Percentiles rank a stretch among this genome's conserved stretches.
Evolutionary conservation across 345 rosid genomes (phyloP).

Genomic region (Pistacia vera): DNA sequence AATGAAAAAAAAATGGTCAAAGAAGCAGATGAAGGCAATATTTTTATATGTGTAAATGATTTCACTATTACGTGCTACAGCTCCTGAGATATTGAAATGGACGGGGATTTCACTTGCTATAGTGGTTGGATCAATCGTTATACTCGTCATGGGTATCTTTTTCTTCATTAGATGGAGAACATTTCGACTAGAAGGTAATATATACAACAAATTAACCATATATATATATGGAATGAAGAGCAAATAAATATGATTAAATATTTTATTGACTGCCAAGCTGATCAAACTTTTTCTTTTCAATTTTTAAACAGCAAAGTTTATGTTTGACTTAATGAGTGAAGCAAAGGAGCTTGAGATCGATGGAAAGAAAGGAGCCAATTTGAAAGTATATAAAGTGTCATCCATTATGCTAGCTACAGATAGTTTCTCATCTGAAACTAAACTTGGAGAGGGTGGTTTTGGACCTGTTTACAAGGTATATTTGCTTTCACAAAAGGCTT

Average conservation of each 20-base stretch:
- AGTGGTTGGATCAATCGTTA: neutral
- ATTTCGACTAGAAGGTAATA: neutral
- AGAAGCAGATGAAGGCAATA: no score
- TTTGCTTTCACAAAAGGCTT: no score
- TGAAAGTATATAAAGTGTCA: no score
- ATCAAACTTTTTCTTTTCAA: neutral
- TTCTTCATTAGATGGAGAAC: constrained; percentile 1
- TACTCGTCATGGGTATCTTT: neutral
- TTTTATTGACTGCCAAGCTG: neutral
- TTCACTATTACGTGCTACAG: no score
- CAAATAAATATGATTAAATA: neutral
- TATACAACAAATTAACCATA: no score
- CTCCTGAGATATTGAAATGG: no score
- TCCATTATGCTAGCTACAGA: no score
- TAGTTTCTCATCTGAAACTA: no score
- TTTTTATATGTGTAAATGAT: no score
- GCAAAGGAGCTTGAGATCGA: constrained; percentile 7
- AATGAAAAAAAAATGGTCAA: no score
- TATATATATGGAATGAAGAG: neutral
- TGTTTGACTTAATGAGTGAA: constrained; percentile 15
- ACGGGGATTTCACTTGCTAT: neutral
- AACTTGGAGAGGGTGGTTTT: no score
- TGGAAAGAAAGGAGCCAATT: neutral
- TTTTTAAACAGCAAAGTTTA: neutral
- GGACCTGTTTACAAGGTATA: no score